phyloP scores from a whole-genome alignment of 164 flowering plant genomes.

The Vitis vinifera region ASM3070453v1 NC_081810.1:1507501-1508000 shows the following conservation, averaged over 20 bases:
- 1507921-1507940: constrained; percentile 65
- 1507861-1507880: constrained; percentile 31
- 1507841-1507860: constrained; percentile 57
- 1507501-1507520: constrained; percentile 34
- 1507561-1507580: constrained; percentile 28
- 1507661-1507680: constrained; percentile 29
- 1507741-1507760: constrained; percentile 57
- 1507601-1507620: constrained; percentile 49
- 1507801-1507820: constrained; percentile 62
- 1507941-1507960: constrained; percentile 66
- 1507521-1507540: constrained; percentile 34
- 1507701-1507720: constrained; percentile 20
- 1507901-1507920: constrained; percentile 63
- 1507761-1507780: constrained; percentile 74
- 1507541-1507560: constrained; percentile 17
- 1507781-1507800: constrained; percentile 76
- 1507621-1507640: constrained; percentile 60
- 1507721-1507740: constrained; percentile 45
- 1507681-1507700: constrained; percentile 30
- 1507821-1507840: constrained; percentile 58
- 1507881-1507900: constrained; percentile 49
- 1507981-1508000: constrained; percentile 67
- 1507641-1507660: constrained; percentile 44
- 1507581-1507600: constrained; percentile 21
- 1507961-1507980: constrained; percentile 51